phyloP scores from a whole-genome alignment of 768 basidiomycete species.

The Lactifluus rugatus region DNA sequence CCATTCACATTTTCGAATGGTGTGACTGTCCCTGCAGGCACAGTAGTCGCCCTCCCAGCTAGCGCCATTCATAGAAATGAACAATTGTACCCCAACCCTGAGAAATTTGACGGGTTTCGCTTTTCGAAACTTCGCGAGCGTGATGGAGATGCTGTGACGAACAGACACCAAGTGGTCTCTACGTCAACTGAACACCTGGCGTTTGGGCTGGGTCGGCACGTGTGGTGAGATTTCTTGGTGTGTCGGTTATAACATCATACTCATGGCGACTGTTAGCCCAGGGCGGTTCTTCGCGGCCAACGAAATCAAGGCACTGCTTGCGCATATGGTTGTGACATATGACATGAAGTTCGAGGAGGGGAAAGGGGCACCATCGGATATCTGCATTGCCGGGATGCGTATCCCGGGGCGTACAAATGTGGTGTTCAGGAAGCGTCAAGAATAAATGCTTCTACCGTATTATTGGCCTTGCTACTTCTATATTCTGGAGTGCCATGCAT shows the following conservation, averaged over 20 bases:
- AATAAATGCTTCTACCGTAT: neutral
- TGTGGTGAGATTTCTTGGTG: conserved; percentile 20
- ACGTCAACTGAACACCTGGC: conserved; percentile 19
- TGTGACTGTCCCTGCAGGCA: conserved; percentile 31
- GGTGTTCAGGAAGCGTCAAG: conserved; percentile 18
- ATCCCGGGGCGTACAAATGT: conserved; percentile 15
- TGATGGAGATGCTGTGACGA: neutral
- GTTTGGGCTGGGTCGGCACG: conserved; percentile 24
- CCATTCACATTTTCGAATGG: conserved; percentile 39
- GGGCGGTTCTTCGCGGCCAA: conserved; percentile 23
- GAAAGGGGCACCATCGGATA: neutral
- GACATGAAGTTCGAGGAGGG: conserved; percentile 22
- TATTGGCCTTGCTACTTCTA: too few relatives aligned
- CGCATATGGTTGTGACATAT: conserved; percentile 22
- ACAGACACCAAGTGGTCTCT: conserved; percentile 4
- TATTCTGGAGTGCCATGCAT: too few relatives aligned
- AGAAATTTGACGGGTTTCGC: conserved; percentile 33
- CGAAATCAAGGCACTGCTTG: conserved; percentile 22
- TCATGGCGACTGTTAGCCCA: conserved; percentile 12
- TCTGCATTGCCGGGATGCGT: neutral
- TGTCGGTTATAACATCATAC: neutral
- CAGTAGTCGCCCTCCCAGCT: conserved; percentile 26
- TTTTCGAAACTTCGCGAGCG: neutral
- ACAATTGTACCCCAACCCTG: conserved; percentile 27
- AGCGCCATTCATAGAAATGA: conserved; percentile 27